phyloP scores from a whole-genome alignment of 306 rosid species.

The Sesbania bispinosa region DNA sequence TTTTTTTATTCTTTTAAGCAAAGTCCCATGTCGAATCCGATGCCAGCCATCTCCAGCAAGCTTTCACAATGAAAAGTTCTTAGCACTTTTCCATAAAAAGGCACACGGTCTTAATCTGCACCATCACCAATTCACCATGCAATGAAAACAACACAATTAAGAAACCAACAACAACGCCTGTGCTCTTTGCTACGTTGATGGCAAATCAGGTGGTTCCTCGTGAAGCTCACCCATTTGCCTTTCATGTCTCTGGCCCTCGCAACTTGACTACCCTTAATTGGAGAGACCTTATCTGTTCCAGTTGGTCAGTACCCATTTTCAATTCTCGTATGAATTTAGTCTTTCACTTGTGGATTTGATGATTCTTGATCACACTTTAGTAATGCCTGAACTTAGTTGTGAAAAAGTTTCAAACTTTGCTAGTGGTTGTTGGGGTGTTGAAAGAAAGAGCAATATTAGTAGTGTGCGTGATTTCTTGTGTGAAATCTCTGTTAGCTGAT shows the following conservation, averaged over 20 bases:
- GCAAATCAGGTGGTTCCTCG: slow-evolving; percentile 26
- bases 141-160: slow-evolving; percentile 21
- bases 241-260: slow-evolving; percentile 94
- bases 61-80: neutral
- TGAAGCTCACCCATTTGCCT: slow-evolving; percentile 73
- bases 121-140: slow-evolving; percentile 13
- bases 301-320: slow-evolving; percentile 65
- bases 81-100: neutral
- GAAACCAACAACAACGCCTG: neutral
- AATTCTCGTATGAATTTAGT: neutral
- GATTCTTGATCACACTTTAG: neutral
- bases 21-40: slow-evolving; percentile 24
- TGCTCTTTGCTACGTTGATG: slow-evolving; percentile 35
- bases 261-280: slow-evolving; percentile 70
- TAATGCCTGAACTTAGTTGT: neutral
- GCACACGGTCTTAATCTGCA: neutral
- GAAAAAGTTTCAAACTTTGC: neutral
- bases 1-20: neutral
- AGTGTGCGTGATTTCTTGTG: neutral
- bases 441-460: neutral
- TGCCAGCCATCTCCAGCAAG: slow-evolving; percentile 12
- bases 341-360: neutral
- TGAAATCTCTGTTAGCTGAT: neutral
- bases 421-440: neutral
- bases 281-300: slow-evolving; percentile 75